Evolutionary conservation across 495 filamentous ascomycete species (phyloP).

Genomic region (Letharia lupina): DNA sequence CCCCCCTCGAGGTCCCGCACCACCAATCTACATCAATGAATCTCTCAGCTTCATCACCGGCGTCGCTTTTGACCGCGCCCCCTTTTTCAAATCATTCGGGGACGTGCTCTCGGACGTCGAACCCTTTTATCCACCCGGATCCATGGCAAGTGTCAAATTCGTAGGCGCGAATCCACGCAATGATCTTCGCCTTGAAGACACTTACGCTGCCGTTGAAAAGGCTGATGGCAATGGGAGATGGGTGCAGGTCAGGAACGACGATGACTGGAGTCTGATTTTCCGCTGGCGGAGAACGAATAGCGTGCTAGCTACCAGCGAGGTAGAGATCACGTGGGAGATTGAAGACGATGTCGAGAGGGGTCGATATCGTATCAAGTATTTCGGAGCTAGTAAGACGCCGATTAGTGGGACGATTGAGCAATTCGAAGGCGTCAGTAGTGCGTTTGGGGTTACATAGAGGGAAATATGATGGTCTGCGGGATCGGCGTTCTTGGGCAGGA

Average conservation of each 20-base stretch:
- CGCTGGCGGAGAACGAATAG: constrained; percentile 68
- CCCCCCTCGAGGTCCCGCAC: constrained; percentile 51
- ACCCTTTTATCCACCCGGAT: constrained; percentile 47
- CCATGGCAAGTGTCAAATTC: constrained; percentile 57
- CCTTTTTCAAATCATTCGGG: constrained; percentile 69
- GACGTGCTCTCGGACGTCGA: constrained; percentile 50
- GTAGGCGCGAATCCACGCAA: constrained; percentile 89
- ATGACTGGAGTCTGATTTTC: constrained; percentile 74
- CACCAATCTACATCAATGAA: constrained; percentile 73
- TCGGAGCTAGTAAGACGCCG: constrained; percentile 75
- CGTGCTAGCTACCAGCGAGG: constrained; percentile 70
- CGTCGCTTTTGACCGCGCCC: constrained; percentile 67
- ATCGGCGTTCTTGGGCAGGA: not conserved
- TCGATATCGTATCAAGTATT: constrained; percentile 75
- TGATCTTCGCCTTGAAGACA: constrained; percentile 68
- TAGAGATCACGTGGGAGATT: constrained; percentile 71
- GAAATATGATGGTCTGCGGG: not conserved
- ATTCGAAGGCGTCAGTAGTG: constrained; percentile 40
- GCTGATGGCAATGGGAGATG: constrained; percentile 46
- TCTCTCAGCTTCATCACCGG: constrained; percentile 73
- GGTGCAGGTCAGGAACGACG: constrained; percentile 60
- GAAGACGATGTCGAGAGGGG: constrained; percentile 55
- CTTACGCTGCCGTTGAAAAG: constrained; percentile 71
- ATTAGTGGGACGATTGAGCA: constrained; percentile 57
- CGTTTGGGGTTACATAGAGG: constrained; percentile 44